These are phyloP conservation scores for Aspergillus piperis DNA, from an alignment of 2,329 filamentous ascomycete genomes.

Conservation along the genomic window DNA sequence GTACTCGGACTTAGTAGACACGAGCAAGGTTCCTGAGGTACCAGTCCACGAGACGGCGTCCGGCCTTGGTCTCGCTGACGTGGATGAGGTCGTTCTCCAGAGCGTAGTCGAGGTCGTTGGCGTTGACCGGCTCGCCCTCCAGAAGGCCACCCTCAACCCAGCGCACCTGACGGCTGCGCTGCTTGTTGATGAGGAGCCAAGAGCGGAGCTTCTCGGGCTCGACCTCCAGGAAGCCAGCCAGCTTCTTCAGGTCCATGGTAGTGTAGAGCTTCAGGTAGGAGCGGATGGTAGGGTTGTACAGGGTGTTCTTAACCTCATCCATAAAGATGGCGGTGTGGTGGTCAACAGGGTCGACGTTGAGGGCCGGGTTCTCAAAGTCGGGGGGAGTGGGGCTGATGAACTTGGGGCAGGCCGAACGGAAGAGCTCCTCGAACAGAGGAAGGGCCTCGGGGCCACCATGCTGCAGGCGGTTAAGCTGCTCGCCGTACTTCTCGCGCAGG, in stretches of 20 bases:
- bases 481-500: conserved; percentile 97
- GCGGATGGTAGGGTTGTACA: conserved; percentile 96
- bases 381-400: conserved; percentile 98
- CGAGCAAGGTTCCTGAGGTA: conserved; percentile 95
- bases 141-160: conserved; percentile 89
- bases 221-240: conserved; percentile 94
- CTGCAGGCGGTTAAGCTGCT: conserved; percentile 96
- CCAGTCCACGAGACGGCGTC: conserved; percentile 96
- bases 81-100: conserved; percentile 97
- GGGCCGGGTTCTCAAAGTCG: conserved; percentile 93
- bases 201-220: conserved; percentile 93
- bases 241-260: conserved; percentile 98
- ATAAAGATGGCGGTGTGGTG: conserved; percentile 98
- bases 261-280: conserved; percentile 99
- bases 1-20: conserved; percentile 68
- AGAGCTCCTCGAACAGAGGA: conserved; percentile 96
- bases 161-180: conserved; percentile 92
- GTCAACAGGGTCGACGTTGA: conserved; percentile 96
- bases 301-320: conserved; percentile 99
- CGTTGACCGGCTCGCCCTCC: conserved; percentile 89
- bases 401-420: conserved; percentile 96
- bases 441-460: conserved; percentile 93
- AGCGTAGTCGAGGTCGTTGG: conserved; percentile 95
- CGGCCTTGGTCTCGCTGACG: conserved; percentile 98
- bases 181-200: conserved; percentile 96